These are phyloP conservation scores for Yamadazyma taylorii DNA, from an alignment of 1,139 yeast genomes.

Conservation along the genomic window DNA sequence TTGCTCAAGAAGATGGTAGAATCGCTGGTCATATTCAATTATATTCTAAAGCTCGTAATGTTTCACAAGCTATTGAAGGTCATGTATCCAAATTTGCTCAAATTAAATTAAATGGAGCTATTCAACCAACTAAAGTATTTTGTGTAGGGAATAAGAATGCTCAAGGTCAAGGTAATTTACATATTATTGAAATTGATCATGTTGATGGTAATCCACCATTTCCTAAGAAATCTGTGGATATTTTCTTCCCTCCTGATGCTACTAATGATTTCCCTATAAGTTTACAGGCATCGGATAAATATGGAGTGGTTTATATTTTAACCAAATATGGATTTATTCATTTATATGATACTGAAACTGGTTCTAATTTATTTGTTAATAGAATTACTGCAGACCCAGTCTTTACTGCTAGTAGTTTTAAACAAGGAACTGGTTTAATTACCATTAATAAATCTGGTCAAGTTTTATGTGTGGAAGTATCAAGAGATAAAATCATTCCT, in stretches of 20 bases:
- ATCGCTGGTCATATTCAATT: slow-evolving; percentile 97
- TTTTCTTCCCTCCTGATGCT: slow-evolving; percentile 97
- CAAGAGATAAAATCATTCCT: slow-evolving; percentile 83
- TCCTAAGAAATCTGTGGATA: slow-evolving; percentile 86
- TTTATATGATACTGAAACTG: slow-evolving; percentile 90
- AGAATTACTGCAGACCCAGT: slow-evolving; percentile 96
- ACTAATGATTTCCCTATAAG: slow-evolving; percentile 96
- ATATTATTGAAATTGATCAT: slow-evolving; percentile 95
- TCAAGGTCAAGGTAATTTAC: slow-evolving; percentile 83
- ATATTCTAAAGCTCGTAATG: slow-evolving; percentile 81
- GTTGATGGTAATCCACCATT: slow-evolving; percentile 82
- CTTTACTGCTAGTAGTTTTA: slow-evolving; percentile 82
- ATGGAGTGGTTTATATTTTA: slow-evolving; percentile 83
- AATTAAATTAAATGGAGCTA: slow-evolving; percentile 70
- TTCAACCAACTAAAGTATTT: slow-evolving; percentile 80
- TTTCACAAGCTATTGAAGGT: slow-evolving; percentile 97
- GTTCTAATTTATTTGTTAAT: slow-evolving; percentile 90
- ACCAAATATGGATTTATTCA: slow-evolving; percentile 98
- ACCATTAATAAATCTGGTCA: slow-evolving; percentile 96
- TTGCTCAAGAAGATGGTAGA: slow-evolving; percentile 91
- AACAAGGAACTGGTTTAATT: slow-evolving; percentile 77
- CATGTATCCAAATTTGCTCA: slow-evolving; percentile 92
- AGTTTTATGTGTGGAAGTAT: slow-evolving; percentile 87
- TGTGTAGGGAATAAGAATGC: slow-evolving; percentile 88
- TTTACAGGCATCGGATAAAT: slow-evolving; percentile 80